A percentile compares a stretch with the other conserved stretches of the same genome.
phyloP scores from a whole-genome alignment of 306 rosid species.

The Lablab purpureus region DNA sequence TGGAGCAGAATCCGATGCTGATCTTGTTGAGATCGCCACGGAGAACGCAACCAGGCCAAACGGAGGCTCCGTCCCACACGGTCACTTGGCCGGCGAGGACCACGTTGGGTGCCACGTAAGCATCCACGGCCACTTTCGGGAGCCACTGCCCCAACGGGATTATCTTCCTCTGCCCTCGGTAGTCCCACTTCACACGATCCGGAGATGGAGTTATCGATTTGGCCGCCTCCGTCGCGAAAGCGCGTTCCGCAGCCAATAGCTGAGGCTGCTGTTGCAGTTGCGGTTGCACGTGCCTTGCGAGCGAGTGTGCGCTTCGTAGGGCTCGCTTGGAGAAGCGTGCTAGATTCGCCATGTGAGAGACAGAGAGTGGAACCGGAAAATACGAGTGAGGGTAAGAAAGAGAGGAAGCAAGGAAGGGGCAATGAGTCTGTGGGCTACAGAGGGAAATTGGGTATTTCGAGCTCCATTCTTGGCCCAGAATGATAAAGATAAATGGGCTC shows the following conservation, averaged over 20 bases:
- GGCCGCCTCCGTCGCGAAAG: slow-evolving; percentile 63
- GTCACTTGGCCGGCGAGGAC: slow-evolving; percentile 98
- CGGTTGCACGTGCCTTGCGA: slow-evolving; percentile 38
- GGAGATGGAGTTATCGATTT: slow-evolving; percentile 63
- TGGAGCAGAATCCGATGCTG: slow-evolving; percentile 91
- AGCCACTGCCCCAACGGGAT: slow-evolving; percentile 96
- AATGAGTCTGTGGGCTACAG: slow-evolving; percentile 22
- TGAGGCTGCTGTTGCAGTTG: slow-evolving; percentile 41
- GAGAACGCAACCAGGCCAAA: slow-evolving; percentile 92
- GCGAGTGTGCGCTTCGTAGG: slow-evolving; percentile 49
- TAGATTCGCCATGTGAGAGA: slow-evolving; percentile 64
- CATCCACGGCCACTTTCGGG: slow-evolving; percentile 93
- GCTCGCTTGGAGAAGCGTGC: slow-evolving; percentile 80
- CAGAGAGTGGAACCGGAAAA: slow-evolving; percentile 1
- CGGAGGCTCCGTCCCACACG: slow-evolving; percentile 89
- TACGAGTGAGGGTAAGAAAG: not conserved
- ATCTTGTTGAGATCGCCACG: slow-evolving; percentile 99
- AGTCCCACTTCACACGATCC: slow-evolving; percentile 97
- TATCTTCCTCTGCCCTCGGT: slow-evolving; percentile 94
- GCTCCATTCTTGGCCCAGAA: not conserved
- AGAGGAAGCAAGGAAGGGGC: not conserved
- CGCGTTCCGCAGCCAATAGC: slow-evolving; percentile 50
- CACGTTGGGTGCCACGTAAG: slow-evolving; percentile 98
- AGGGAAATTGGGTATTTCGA: not conserved
- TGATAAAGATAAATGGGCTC: not conserved